These are phyloP conservation scores for Penicillium sp. DNA, from an alignment of 2,329 filamentous ascomycete genomes.

Conservation along the genomic window DNA sequence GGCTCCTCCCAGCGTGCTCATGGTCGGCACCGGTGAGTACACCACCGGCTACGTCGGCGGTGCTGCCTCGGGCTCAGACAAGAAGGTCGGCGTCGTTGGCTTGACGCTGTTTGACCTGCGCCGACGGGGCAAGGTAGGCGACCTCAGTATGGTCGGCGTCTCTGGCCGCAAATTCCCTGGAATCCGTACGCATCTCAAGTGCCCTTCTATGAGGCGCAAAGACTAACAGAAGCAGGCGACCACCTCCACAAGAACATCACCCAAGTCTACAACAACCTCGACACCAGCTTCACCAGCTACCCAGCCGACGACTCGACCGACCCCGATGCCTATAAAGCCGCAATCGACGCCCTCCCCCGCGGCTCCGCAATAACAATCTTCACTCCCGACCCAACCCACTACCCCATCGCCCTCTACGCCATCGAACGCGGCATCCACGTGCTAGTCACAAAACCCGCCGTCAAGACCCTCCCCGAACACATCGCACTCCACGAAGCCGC, in stretches of 20 bases:
- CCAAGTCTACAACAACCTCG: slow-evolving; percentile 84
- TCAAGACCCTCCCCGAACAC: slow-evolving; percentile 19
- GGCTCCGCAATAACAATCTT: slow-evolving; percentile 24
- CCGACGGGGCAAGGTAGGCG: slow-evolving; percentile 83
- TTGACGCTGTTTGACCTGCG: slow-evolving; percentile 88
- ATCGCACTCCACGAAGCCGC: slow-evolving; percentile 15
- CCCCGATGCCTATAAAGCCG: slow-evolving; percentile 22
- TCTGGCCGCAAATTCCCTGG: slow-evolving; percentile 89
- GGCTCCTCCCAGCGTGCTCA: slow-evolving; percentile 20
- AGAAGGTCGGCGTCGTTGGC: slow-evolving; percentile 93
- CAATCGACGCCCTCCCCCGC: slow-evolving; percentile 21
- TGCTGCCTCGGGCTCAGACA: slow-evolving; percentile 84
- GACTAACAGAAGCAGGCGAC: slow-evolving; percentile 60
- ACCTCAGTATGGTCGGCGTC: slow-evolving; percentile 86
- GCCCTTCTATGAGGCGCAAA: neutral
- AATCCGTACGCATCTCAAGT: slow-evolving; percentile 67
- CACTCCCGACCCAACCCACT: slow-evolving; percentile 56
- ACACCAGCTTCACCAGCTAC: slow-evolving; percentile 84
- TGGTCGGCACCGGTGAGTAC: slow-evolving; percentile 92
- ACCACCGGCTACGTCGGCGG: slow-evolving; percentile 92
- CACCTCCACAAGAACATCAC: slow-evolving; percentile 88
- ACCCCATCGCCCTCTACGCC: slow-evolving; percentile 72
- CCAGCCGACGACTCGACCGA: slow-evolving; percentile 69
- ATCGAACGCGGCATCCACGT: slow-evolving; percentile 89
- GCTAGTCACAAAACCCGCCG: slow-evolving; percentile 48